A percentile compares a stretch with the other conserved stretches of the same genome.
These are phyloP conservation scores for Penicillium sp. DNA, from an alignment of 2,329 filamentous ascomycete genomes.

Conservation along the genomic window DNA sequence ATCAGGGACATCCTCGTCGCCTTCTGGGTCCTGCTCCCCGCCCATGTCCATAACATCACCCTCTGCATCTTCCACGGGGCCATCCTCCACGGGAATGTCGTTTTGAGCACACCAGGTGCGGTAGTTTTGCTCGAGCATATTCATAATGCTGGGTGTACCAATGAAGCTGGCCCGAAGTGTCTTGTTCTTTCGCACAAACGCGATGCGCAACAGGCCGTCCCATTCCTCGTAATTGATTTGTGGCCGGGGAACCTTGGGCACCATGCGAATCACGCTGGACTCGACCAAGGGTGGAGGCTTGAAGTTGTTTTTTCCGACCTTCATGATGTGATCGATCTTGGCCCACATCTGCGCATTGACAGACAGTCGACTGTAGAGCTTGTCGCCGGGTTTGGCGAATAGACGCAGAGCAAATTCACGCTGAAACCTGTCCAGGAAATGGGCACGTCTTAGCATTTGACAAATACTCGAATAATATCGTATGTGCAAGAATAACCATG, in stretches of 20 bases:
- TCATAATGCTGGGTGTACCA: conserved; percentile 71
- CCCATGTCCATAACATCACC: conserved; percentile 34
- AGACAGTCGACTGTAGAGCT: conserved; percentile 81
- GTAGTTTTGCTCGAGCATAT: conserved; percentile 82
- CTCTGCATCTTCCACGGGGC: conserved; percentile 33
- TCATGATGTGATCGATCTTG: conserved; percentile 68
- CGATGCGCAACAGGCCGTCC: conserved; percentile 79
- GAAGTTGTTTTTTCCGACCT: conserved; percentile 95
- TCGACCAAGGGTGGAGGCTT: conserved; percentile 91
- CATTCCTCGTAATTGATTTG: conserved; percentile 92
- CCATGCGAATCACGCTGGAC: conserved; percentile 80
- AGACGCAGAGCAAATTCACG: conserved; percentile 88
- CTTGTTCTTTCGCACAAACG: conserved; percentile 85
- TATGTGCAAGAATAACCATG: conserved; percentile 46
- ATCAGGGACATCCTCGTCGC: conserved; percentile 42
- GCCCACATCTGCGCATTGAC: conserved; percentile 95
- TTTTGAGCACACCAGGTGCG: conserved; percentile 85
- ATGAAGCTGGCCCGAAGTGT: conserved; percentile 77
- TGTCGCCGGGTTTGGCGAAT: conserved; percentile 79
- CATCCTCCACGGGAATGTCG: conserved; percentile 70
- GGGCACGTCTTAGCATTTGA: conserved; percentile 38
- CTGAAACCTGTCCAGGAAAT: conserved; percentile 45
- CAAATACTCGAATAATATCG: conserved; percentile 79
- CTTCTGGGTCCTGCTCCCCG: conserved; percentile 25
- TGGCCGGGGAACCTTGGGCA: conserved; percentile 78